Evolutionary conservation across 2,329 filamentous ascomycete genomes (phyloP), one percentile per base, ranked within the genome.

Genomic region (Zymoseptoria ardabiliae): DNA sequence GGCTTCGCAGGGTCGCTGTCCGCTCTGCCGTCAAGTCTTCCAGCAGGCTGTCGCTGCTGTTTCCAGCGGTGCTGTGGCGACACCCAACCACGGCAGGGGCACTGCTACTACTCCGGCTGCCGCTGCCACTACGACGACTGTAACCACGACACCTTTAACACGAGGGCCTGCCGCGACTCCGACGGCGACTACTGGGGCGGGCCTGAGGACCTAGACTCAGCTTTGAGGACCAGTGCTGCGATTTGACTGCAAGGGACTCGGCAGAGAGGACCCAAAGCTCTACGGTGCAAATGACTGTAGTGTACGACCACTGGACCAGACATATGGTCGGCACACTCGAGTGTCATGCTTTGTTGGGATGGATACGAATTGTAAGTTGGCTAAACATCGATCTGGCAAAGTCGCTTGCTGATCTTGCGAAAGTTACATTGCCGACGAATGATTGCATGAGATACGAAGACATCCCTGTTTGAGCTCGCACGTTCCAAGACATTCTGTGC

Each of bases 11-110:
- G 93, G 93, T 21, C 88, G 97, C 64, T 99, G 94, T 73, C 94
- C 94, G 25, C 97, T 99, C 94, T 99, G 94, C 73, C 85, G 94
- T 66, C 94, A 97, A 75, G 91, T 66, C n/a, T 73, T 72, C 62
- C 64, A 66, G 53, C 35, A 13, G 13, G 35, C 35, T n/a, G 17
- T 45, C 13, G 35, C 35, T n/a, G 17, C 35, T 45, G 35, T 45
- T 45, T 45, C 35, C 10, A 45, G 35, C 35, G 35, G 35, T 13
- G 11, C 35, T 6, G 35, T 13, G 13, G 35, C 35, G 17, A 45
- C 35, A 45, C 35, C 35, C 35, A 45, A 45, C 35, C n/a, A 45
- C 35, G 35, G 13, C 35, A 45, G 35, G 35, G 35, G 35, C 35
- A 45, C 35, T n/a, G 35, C 35, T 41, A 41, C 35, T 17, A 17